Evolutionary conservation across 2,329 filamentous ascomycete genomes (phyloP).

Genomic region (Chalara sp.): DNA sequence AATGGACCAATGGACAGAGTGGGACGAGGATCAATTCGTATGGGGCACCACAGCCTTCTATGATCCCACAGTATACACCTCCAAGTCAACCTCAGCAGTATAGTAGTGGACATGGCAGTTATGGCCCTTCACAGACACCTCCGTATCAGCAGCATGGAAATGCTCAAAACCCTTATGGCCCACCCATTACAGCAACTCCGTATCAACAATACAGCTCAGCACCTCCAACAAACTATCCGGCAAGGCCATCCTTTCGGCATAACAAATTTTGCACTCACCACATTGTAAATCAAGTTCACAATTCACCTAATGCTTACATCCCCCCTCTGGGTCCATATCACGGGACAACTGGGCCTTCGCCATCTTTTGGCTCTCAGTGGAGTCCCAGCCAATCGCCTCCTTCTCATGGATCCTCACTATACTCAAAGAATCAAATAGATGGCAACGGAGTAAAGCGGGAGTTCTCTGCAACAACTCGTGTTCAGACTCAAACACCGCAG

Average conservation of each 20-base stretch:
- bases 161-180: conserved; percentile 1
- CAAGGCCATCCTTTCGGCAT: too few species aligned
- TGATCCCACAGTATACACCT: conserved; percentile 10
- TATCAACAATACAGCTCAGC: conserved; percentile 20
- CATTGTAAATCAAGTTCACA: too few species aligned
- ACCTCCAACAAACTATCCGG: conserved; percentile 4
- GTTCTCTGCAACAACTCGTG: conserved; percentile 7
- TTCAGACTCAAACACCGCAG: conserved; percentile 10
- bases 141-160: conserved; percentile 1
- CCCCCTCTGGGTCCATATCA: conserved; percentile 3
- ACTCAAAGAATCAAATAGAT: too few species aligned
- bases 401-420: too few species aligned
- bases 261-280: too few species aligned
- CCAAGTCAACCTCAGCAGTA: conserved; percentile 13
- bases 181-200: conserved; percentile 2
- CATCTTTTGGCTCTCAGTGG: conserved; percentile 4
- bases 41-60: conserved; percentile 8
- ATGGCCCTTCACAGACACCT: conserved; percentile 1
- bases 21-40: conserved; percentile 1
- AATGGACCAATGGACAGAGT: conserved; percentile 8
- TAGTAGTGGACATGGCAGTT: neutral
- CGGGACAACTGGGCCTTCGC: conserved; percentile 13
- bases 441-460: conserved; percentile 1
- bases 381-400: too few species aligned
- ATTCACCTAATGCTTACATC: too few species aligned